These are phyloP conservation scores for Elaeis oleifera DNA, from an alignment of 202 grass and related monocot genomes.

Conservation along the genomic window DNA sequence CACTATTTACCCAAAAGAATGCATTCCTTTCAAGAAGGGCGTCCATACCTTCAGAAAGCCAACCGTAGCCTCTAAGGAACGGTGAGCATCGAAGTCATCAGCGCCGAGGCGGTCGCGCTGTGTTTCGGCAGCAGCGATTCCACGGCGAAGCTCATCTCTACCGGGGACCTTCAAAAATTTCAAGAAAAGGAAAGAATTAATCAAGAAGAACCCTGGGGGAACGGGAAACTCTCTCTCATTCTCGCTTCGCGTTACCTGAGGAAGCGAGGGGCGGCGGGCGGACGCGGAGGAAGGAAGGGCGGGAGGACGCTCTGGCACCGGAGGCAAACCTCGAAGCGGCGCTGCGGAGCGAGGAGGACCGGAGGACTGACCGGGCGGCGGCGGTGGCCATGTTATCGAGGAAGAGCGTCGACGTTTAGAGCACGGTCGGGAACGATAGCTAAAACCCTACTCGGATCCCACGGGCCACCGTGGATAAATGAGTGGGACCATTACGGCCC, in stretches of 20 bases:
- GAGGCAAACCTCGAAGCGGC: constrained; percentile 28
- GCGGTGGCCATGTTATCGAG: constrained; percentile 4
- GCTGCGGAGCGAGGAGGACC: constrained; percentile 34
- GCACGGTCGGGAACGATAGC: background rate
- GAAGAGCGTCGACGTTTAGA: background rate
- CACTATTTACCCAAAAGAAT: too few species aligned
- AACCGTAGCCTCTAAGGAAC: constrained; percentile 8
- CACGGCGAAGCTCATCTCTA: constrained; percentile 13
- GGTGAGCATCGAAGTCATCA: constrained; percentile 25
- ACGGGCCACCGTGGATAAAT: too few species aligned
- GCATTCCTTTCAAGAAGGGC: too few species aligned
- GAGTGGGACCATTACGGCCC: too few species aligned
- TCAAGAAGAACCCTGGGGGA: background rate
- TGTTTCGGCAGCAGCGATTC: constrained; percentile 22
- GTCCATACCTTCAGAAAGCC: constrained; percentile 15
- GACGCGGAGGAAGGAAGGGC: constrained; percentile 22
- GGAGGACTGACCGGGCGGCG: constrained; percentile 42
- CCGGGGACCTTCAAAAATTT: constrained; percentile 8
- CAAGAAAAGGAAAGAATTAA: background rate
- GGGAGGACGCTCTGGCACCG: constrained; percentile 24
- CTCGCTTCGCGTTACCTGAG: constrained; percentile 7
- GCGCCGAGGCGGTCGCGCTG: constrained; percentile 17
- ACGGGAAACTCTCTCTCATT: too few species aligned
- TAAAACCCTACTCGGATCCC: constrained; percentile 37
- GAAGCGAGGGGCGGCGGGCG: constrained; percentile 20